Base-by-base conservation (phyloP, 768 basidiomycete species). In the Chalciporus chontae region DNA sequence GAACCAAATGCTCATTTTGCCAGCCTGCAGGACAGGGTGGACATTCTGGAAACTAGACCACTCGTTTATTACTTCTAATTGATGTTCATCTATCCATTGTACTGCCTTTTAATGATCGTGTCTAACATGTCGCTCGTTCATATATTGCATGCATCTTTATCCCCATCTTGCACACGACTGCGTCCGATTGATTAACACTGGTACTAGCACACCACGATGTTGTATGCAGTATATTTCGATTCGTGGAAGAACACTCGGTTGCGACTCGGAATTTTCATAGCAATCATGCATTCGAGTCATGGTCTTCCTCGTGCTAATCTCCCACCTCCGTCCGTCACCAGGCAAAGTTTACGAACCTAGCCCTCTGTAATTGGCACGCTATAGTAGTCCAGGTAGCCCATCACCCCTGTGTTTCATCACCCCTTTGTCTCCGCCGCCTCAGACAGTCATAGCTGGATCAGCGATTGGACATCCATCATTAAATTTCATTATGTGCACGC, bases 21-120 rank as follows among this genome's bases (percentile, higher is more conserved):
- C 51, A 32, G 24, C 55, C 48, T 47, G 54, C 55, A 32, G 55
- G 54, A 41, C 49, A 8, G 54, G 54, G 8, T 37, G 18, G 11
- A 15, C 8, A 27, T 10, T 32, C 24, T 39, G 19, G 21, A 43
- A 34, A 17, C 29, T 14, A 14, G 23, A 21, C 31, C 5, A 31
- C n/a, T 40, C 38, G 7, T 27, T 10, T 14, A 10, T 3, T 31
- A 4, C 18, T 43, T 50, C 14, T 43, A 1, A 19, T 17, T 44
- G 13, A 5, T 5, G 21, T 19, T 26, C 41, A 9, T 42, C 53
- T 45, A 38, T 44, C 43, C 3, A 9, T 55, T 42, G 15, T 29
- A 31, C n/a, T n/a, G n/a, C 31, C 9, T 14, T 36, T n/a, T 36
- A 15, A n/a, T n/a, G 8, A 36, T 15, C 4, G 5, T n/a, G 4